Conservation (phyloP, 352 stramenopile species). For the Pythium monospermum region DNA sequence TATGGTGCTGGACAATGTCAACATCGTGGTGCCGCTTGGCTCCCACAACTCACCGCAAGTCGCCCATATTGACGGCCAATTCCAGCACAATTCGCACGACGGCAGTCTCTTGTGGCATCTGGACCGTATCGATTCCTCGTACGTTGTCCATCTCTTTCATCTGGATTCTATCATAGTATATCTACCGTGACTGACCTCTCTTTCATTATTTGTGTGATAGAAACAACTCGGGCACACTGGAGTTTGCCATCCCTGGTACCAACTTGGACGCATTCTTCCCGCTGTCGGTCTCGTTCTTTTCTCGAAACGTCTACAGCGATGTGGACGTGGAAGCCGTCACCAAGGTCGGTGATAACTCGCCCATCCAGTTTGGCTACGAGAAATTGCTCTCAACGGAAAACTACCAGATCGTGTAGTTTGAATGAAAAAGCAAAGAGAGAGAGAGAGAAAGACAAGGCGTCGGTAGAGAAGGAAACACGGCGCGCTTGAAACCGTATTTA, state of each 20-base stretch:
- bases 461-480: not conserved
- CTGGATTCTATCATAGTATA: no score
- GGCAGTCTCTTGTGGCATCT: conserved; percentile 79
- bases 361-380: conserved; percentile 79
- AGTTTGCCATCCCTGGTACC: conserved; percentile 77
- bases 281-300: conserved; percentile 87
- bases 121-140: conserved; percentile 69
- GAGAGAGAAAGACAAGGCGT: not conserved
- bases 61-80: conserved; percentile 77
- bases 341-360: conserved; percentile 65
- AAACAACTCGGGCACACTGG: conserved; percentile 76
- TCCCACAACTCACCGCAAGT: conserved; percentile 65
- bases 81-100: conserved; percentile 79
- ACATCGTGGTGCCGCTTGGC: conserved; percentile 77
- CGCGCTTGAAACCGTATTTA: not conserved
- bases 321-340: conserved; percentile 72
- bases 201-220: conserved; percentile 23
- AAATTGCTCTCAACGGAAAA: conserved; percentile 84
- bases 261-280: conserved; percentile 85
- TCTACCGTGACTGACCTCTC: no score
- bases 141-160: conserved; percentile 22
- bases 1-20: conserved; percentile 88
- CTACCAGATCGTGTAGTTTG: conserved; percentile 86
- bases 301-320: conserved; percentile 83
- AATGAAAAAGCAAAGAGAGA: conserved; percentile 9